Evolutionary conservation across 2,329 filamentous ascomycete genomes (phyloP), one percentile per base, ranked within the genome.

Genomic region (Fusarium sp.): DNA sequence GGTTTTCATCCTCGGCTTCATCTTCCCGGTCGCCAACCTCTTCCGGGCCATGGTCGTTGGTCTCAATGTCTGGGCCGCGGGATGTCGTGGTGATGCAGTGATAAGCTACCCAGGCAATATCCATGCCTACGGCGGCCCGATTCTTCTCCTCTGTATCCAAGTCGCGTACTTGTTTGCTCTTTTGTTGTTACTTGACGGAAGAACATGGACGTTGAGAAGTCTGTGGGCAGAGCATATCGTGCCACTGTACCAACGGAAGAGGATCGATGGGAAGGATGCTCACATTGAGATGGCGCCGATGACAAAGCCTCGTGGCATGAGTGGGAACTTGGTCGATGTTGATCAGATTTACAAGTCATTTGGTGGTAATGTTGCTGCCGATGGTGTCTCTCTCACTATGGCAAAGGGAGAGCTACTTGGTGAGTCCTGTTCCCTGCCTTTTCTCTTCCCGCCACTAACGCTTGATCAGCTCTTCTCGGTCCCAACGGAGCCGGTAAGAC

Each of bases 401-500:
- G 60, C 32, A 1, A 48, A 63, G 18, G 53, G 60, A 5, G 57
- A 60, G 48, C 8, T 60, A 1, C 45, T 60, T 6, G 45, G 57
- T 60, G 8, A 54, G 8, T 26, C 1, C 12, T 8, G 20, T n/a
- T n/a, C 22, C 2, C 13, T 13, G 5, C 9, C 28, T 22, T 20
- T 38, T 18, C 6, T 14, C 6, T 6, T 22, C 7, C 8, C 4
- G 2, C 5, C 0, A 12, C 32, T 59, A 14, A 59, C 32, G 2
- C 20, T 17, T 15, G 15, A 28, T 4, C 7, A 30, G 45, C 45
- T 5, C 59, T 70, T 35, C 59, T 70, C 2, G 68, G 68, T 2
- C 68, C 68, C 5, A 70, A 70, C 5, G 66, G 68, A 6, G 66
- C 68, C 1, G 68, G 68, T 5, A 70, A 70, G n/a, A 69, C 68